Evolutionary conservation across 139 green algal genomes (phyloP).

Genomic region (Tetradesmus obliquus): DNA sequence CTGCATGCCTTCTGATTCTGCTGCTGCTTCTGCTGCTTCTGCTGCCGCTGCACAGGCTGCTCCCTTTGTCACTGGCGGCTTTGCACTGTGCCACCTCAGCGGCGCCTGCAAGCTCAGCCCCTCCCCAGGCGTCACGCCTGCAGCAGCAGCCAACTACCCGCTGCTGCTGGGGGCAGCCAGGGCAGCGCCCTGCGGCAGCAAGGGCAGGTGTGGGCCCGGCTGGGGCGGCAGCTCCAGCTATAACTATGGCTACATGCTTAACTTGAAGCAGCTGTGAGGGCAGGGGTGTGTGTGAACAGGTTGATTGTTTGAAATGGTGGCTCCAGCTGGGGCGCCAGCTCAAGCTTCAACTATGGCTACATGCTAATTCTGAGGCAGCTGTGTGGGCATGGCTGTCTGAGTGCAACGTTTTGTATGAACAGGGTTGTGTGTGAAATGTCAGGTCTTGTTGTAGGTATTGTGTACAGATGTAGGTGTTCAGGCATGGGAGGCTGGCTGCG

Average conservation of each 20-base stretch:
- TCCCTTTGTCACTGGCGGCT: not conserved
- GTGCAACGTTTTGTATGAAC: too few species aligned
- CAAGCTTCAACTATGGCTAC: too few species aligned
- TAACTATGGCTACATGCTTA: constrained; percentile 8
- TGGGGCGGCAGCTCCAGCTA: not conserved
- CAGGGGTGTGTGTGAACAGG: not conserved
- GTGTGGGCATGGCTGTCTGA: too few species aligned
- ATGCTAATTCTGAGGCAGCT: too few species aligned
- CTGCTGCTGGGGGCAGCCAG: not conserved
- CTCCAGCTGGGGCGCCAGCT: too few species aligned
- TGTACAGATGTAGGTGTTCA: too few species aligned
- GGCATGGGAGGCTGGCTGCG: too few species aligned
- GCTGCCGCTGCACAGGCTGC: not conserved
- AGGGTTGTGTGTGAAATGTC: too few species aligned
- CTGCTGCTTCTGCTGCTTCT: not conserved
- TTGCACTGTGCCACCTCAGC: not conserved
- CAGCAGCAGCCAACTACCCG: not conserved
- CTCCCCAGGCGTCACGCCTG: not conserved
- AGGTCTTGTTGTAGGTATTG: too few species aligned
- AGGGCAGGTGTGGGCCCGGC: not conserved
- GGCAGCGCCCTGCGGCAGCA: not conserved
- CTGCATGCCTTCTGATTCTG: not conserved
- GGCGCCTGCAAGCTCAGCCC: not conserved
- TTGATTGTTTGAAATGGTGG: too few species aligned
- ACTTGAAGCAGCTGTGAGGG: not conserved